These are phyloP conservation scores for Cicer pinnatifidum DNA, from an alignment of 306 rosid species.

Conservation along the genomic window DNA sequence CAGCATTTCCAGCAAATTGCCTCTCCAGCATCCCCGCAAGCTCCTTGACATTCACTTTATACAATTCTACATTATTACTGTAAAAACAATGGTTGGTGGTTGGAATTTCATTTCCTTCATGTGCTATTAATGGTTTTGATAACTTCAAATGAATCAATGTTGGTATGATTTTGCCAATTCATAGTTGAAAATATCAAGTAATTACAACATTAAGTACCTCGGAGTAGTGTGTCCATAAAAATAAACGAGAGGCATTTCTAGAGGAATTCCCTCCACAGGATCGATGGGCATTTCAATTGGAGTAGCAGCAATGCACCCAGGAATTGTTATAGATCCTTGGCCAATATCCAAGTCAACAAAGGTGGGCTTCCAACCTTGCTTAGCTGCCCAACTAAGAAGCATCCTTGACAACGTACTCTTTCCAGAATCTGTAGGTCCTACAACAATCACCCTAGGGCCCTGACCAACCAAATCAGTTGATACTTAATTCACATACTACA, in stretches of 20 bases:
- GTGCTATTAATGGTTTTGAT: slow-evolving; percentile 18
- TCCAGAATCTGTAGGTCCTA: slow-evolving; percentile 93
- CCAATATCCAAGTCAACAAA: slow-evolving; percentile 95
- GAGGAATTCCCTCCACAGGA: slow-evolving; percentile 93
- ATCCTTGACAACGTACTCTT: slow-evolving; percentile 87
- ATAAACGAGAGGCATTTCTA: slow-evolving; percentile 93
- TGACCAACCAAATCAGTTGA: slow-evolving; percentile 44
- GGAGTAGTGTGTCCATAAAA: slow-evolving; percentile 87
- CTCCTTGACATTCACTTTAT: slow-evolving; percentile 90
- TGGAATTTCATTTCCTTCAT: slow-evolving; percentile 35
- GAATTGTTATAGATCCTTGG: slow-evolving; percentile 91
- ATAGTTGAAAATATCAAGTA: slow-evolving; percentile 18
- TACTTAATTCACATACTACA: slow-evolving; percentile 34
- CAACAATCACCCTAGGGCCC: slow-evolving; percentile 99
- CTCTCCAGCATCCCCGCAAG: slow-evolving; percentile 82
- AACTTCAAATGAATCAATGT: slow-evolving; percentile 24
- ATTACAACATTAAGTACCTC: slow-evolving; percentile 53
- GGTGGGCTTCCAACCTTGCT: slow-evolving; percentile 93
- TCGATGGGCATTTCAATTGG: slow-evolving; percentile 97
- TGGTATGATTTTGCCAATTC: not conserved
- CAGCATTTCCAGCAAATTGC: slow-evolving; percentile 81
- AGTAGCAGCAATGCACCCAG: slow-evolving; percentile 94
- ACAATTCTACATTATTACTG: slow-evolving; percentile 86
- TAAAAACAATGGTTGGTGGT: slow-evolving; percentile 37
- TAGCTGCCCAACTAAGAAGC: slow-evolving; percentile 99